Conservation (phyloP, 129 eudicot genomes). For the Chrysanthemum lavandulifolium region DNA sequence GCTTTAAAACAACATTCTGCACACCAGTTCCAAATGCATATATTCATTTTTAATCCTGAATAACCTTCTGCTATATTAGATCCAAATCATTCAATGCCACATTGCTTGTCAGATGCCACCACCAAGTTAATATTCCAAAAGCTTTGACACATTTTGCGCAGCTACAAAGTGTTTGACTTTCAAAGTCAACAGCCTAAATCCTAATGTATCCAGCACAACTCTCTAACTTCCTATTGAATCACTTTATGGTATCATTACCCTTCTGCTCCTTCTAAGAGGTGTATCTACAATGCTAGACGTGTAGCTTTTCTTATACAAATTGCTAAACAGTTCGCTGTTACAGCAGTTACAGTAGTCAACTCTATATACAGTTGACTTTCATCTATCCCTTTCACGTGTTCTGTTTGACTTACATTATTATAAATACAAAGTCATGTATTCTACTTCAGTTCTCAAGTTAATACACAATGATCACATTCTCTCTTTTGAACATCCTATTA, state of each 20-base stretch:
- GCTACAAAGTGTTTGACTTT: no score
- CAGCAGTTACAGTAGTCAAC: background rate
- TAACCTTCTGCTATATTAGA: no score
- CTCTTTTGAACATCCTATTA: background rate
- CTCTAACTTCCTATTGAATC: background rate
- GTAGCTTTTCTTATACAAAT: background rate
- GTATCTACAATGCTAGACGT: background rate
- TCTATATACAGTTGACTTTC: background rate
- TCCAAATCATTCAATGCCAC: no score
- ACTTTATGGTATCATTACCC: background rate
- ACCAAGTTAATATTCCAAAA: no score
- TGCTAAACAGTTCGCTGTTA: background rate
- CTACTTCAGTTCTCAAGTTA: background rate
- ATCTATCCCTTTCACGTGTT: background rate
- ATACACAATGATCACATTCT: conserved; percentile 4
- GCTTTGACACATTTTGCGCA: no score
- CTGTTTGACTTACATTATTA: background rate
- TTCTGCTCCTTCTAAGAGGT: background rate
- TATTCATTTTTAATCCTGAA: no score
- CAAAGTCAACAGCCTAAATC: no score
- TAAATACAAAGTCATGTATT: background rate
- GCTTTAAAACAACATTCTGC: no score
- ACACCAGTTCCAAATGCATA: no score
- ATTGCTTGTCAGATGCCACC: no score
- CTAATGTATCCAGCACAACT: background rate